Percentiles rank a stretch among this genome's conserved stretches.
Evolutionary conservation across 371 early-diverging fungal genomes (phyloP).

Genomic region (Mucor sp.): DNA sequence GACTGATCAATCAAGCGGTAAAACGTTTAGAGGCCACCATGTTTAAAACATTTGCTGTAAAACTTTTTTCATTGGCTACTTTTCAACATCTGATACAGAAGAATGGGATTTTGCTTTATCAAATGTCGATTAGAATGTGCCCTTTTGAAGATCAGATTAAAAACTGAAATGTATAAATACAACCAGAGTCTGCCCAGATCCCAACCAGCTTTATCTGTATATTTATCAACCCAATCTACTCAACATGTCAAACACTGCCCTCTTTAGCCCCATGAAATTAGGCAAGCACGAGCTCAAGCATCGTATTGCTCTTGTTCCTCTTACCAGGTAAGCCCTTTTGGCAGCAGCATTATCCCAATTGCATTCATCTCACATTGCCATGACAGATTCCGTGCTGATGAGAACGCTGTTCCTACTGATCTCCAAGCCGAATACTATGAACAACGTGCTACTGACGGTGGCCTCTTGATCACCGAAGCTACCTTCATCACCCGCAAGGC

Average conservation of each 20-base stretch:
- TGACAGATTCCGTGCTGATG: constrained; percentile 37
- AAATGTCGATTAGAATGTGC: neutral
- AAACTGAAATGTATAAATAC: neutral
- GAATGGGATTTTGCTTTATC: neutral
- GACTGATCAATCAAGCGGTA: constrained; percentile 1
- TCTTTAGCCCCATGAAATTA: constrained; percentile 10
- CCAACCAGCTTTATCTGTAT: neutral
- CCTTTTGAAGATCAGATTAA: neutral
- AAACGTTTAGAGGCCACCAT: neutral
- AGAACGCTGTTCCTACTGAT: constrained; percentile 42
- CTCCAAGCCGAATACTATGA: constrained; percentile 55
- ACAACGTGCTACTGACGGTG: constrained; percentile 60
- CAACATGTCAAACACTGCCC: neutral
- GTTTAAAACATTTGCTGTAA: neutral
- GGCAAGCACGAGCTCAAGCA: constrained; percentile 38
- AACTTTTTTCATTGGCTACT: neutral
- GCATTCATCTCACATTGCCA: neutral
- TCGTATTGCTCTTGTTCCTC: constrained; percentile 58
- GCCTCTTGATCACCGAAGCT: constrained; percentile 62
- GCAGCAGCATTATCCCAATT: no score
- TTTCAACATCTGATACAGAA: neutral
- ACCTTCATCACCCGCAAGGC: constrained; percentile 46
- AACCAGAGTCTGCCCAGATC: neutral
- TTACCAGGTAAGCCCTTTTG: constrained; percentile 30
- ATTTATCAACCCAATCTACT: neutral